Conservation (phyloP, 2,329 filamentous ascomycete genomes). For the Volutella citrinella region DNA sequence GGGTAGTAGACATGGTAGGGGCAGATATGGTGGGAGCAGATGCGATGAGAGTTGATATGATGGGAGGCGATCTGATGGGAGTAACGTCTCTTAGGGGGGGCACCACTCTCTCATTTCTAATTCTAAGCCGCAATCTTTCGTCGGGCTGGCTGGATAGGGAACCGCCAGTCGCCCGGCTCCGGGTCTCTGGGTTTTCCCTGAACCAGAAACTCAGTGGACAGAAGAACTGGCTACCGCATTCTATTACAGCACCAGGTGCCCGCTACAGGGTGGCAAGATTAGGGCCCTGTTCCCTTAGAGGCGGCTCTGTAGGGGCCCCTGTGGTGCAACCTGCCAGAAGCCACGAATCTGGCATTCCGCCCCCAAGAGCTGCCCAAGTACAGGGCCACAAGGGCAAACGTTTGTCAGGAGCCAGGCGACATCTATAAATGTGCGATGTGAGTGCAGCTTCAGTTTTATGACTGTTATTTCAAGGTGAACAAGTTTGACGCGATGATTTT, state of each 20-base stretch:
- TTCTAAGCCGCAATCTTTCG: neutral
- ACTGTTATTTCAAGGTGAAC: slow-evolving; percentile 1
- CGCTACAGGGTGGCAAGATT: slow-evolving; percentile 1
- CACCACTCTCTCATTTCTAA: slow-evolving; percentile 1
- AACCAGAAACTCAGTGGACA: slow-evolving; percentile 1
- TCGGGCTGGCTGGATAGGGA: slow-evolving; percentile 1
- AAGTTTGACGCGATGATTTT: slow-evolving; percentile 1
- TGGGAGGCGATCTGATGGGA: neutral
- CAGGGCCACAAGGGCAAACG: neutral
- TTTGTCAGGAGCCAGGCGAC: slow-evolving; percentile 1
- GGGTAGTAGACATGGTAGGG: neutral
- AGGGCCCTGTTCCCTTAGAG: neutral
- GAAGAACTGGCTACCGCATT: slow-evolving; percentile 1
- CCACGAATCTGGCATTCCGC: slow-evolving; percentile 1
- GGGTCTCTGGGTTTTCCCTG: neutral
- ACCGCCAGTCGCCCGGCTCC: slow-evolving; percentile 1
- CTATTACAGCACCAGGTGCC: slow-evolving; percentile 1
- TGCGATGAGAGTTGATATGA: neutral
- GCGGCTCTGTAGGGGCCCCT: neutral
- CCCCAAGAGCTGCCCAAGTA: neutral
- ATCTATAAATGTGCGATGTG: slow-evolving; percentile 1
- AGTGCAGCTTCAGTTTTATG: slow-evolving; percentile 1
- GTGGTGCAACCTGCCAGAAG: slow-evolving; percentile 1
- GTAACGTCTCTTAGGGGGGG: slow-evolving; percentile 1
- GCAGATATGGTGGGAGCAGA: neutral